These are phyloP conservation scores for Dalbergia cochinchinensis DNA, from an alignment of 306 rosid genomes.

Conservation along the genomic window DNA sequence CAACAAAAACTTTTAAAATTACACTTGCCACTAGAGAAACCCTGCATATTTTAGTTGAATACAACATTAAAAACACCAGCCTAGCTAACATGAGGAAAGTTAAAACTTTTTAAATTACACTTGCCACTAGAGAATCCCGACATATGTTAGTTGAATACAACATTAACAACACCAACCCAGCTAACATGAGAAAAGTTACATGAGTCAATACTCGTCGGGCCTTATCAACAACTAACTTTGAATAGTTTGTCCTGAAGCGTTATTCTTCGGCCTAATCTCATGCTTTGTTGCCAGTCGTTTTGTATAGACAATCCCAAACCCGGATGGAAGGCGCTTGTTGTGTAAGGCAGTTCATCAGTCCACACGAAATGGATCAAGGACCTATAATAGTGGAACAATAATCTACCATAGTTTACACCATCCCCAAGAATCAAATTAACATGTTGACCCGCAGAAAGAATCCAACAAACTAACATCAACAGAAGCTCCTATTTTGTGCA, in stretches of 20 bases:
- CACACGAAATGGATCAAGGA: slow-evolving; percentile 19
- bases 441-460: too few species aligned
- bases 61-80: neutral
- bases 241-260: slow-evolving; percentile 8
- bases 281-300: slow-evolving; percentile 23
- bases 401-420: slow-evolving; percentile 40
- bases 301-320: slow-evolving; percentile 3
- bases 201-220: neutral
- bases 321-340: neutral
- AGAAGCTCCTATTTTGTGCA: slow-evolving; percentile 53
- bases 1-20: too few species aligned
- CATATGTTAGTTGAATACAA: slow-evolving; percentile 38
- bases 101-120: slow-evolving; percentile 14
- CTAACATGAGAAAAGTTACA: slow-evolving; percentile 2
- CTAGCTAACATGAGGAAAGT: neutral
- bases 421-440: slow-evolving; percentile 34
- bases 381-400: slow-evolving; percentile 15
- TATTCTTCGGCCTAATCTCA: slow-evolving; percentile 18
- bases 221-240: neutral
- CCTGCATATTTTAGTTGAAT: slow-evolving; percentile 39
- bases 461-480: slow-evolving; percentile 50
- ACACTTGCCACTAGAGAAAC: slow-evolving; percentile 28
- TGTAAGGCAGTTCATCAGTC: slow-evolving; percentile 19
- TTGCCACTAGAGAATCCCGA: slow-evolving; percentile 18
- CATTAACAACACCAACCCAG: neutral